A percentile compares a stretch with the other conserved stretches of the same genome.
Evolutionary conservation across 106 monocot genomes (phyloP).

Genomic region (Alisma plantagoaquatica): DNA sequence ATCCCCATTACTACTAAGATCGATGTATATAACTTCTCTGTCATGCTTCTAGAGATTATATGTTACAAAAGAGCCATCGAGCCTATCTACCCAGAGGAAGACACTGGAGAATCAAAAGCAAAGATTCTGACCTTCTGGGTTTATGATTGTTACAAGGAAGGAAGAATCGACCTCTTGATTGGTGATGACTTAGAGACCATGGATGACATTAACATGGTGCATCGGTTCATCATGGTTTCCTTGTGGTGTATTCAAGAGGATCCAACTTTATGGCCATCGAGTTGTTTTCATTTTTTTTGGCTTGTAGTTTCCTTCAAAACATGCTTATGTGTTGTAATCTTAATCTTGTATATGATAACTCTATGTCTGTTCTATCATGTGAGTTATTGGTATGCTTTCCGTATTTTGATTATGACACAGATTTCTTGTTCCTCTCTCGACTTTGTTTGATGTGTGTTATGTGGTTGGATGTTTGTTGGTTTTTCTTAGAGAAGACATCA

Average conservation of each 20-base stretch:
- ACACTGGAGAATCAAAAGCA: neutral
- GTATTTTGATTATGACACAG: too few species aligned
- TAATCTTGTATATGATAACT: too few species aligned
- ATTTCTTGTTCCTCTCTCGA: too few species aligned
- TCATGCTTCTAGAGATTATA: conserved; percentile 13
- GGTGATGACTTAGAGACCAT: conserved; percentile 11
- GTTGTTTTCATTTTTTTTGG: too few species aligned
- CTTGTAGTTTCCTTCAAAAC: too few species aligned
- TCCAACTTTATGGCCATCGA: conserved; percentile 25
- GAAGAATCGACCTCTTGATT: neutral
- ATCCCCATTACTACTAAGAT: conserved; percentile 24
- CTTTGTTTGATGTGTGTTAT: too few species aligned
- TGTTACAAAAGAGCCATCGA: conserved; percentile 15
- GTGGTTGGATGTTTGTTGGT: too few species aligned
- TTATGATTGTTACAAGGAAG: conserved; percentile 8
- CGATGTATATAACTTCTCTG: conserved; percentile 36
- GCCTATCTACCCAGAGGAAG: neutral
- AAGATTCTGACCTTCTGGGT: conserved; percentile 3
- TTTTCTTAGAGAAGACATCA: too few species aligned
- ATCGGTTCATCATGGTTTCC: conserved; percentile 1
- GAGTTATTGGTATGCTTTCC: too few species aligned
- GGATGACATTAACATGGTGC: conserved; percentile 7
- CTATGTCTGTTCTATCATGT: too few species aligned
- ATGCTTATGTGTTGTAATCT: too few species aligned
- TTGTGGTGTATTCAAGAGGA: conserved; percentile 33